Conservation (phyloP, 768 basidiomycete genomes). For the Phaeolepiota aurea region DNA sequence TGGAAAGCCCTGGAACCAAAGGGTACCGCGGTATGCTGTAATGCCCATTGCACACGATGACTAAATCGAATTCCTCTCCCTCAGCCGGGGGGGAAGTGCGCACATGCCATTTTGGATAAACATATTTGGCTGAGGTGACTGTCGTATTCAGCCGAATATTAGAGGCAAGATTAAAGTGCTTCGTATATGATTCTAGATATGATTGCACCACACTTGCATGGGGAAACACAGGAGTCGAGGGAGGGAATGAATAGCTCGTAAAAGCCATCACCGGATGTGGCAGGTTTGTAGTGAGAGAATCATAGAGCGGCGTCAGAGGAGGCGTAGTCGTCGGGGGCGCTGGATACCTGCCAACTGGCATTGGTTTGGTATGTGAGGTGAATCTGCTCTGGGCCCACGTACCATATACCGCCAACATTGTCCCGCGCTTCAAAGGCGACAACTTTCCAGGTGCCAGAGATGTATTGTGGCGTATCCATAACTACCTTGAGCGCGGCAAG, state of each 20-base stretch:
- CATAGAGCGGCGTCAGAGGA: conserved; percentile 66
- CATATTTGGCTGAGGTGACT: conserved; percentile 41
- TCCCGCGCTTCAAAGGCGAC: conserved; percentile 57
- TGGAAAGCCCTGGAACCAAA: conserved; percentile 43
- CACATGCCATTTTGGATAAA: conserved; percentile 40
- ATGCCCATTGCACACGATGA: conserved; percentile 74
- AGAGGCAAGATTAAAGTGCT: conserved; percentile 48
- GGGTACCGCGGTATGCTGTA: conserved; percentile 61
- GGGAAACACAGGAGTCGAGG: conserved; percentile 66
- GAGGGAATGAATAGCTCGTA: conserved; percentile 55
- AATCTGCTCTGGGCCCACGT: no score
- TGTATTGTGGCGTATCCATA: conserved; percentile 48
- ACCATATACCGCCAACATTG: conserved; percentile 76
- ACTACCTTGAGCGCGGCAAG: conserved; percentile 62
- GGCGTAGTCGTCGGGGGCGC: conserved; percentile 32
- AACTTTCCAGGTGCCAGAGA: conserved; percentile 53
- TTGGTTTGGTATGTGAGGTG: background rate
- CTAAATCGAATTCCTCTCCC: conserved; percentile 41
- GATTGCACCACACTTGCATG: conserved; percentile 46
- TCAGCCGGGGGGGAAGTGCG: conserved; percentile 26
- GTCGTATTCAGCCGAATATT: conserved; percentile 56
- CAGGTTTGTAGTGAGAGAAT: conserved; percentile 75
- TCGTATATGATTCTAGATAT: conserved; percentile 66
- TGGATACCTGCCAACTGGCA: conserved; percentile 40
- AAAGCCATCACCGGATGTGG: conserved; percentile 76